Evolutionary conservation across 768 basidiomycete genomes (phyloP).

Genomic region (Neoboletus magnificus): DNA sequence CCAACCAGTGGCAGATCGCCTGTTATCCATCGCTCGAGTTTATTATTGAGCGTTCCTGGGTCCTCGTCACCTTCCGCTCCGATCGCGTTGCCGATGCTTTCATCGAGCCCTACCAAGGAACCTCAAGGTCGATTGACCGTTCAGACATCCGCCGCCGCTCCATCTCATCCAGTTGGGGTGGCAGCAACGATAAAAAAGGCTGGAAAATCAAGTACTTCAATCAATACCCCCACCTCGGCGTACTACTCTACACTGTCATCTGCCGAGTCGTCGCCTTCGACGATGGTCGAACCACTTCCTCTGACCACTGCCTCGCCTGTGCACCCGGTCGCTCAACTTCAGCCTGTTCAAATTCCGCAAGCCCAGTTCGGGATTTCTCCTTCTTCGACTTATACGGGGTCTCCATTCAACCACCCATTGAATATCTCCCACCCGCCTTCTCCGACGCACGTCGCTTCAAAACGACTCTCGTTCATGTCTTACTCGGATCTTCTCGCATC

Average conservation of each 20-base stretch:
- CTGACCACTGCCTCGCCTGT: slow-evolving; percentile 21
- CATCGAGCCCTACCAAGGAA: slow-evolving; percentile 28
- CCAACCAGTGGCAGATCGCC: slow-evolving; percentile 44
- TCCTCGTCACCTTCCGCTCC: slow-evolving; percentile 25
- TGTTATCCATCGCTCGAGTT: slow-evolving; percentile 36
- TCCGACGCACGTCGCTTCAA: slow-evolving; percentile 46
- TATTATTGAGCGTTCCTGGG: slow-evolving; percentile 49
- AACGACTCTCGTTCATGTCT: slow-evolving; percentile 85
- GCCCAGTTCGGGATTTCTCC: slow-evolving; percentile 16
- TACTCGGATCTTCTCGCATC: slow-evolving; percentile 82
- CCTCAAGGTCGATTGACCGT: slow-evolving; percentile 21
- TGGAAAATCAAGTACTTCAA: slow-evolving; percentile 23
- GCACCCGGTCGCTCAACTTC: slow-evolving; percentile 20
- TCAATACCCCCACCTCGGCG: slow-evolving; percentile 47
- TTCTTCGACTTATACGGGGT: slow-evolving; percentile 26
- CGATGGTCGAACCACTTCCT: slow-evolving; percentile 34
- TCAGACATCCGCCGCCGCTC: slow-evolving; percentile 19
- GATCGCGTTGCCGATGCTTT: slow-evolving; percentile 22
- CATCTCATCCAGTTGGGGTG: slow-evolving; percentile 1
- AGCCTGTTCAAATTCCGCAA: slow-evolving; percentile 5
- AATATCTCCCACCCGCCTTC: slow-evolving; percentile 40
- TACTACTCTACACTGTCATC: slow-evolving; percentile 44
- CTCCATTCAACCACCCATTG: slow-evolving; percentile 23
- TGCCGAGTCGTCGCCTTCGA: slow-evolving; percentile 37
- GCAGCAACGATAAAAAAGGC: slow-evolving; percentile 5